Conservation (phyloP, 768 basidiomycete species). For the Punctularia strigosozonata region DNA sequence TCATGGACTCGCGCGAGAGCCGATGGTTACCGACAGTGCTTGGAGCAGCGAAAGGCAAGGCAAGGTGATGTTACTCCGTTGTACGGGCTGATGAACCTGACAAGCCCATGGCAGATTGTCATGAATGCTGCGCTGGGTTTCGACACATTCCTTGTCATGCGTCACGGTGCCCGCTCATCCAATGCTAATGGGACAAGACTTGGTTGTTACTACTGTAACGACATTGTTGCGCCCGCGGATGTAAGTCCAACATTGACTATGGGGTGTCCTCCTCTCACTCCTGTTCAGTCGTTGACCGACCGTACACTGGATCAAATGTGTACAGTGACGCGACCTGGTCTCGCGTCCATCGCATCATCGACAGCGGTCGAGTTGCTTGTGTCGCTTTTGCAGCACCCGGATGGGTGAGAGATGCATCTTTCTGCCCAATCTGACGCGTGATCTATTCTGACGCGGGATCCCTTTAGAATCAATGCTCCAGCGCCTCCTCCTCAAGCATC, state of each 20-base stretch:
- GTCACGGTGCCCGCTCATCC: slow-evolving; percentile 62
- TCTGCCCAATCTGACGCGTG: not conserved
- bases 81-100: too few species aligned
- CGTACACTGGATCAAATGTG: slow-evolving; percentile 98
- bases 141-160: slow-evolving; percentile 94
- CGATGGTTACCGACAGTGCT: slow-evolving; percentile 93
- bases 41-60: slow-evolving; percentile 78
- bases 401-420: slow-evolving; percentile 41
- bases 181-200: slow-evolving; percentile 29
- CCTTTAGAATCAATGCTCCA: slow-evolving; percentile 51
- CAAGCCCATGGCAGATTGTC: slow-evolving; percentile 49
- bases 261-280: not conserved
- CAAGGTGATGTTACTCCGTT: slow-evolving; percentile 13
- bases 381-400: slow-evolving; percentile 80
- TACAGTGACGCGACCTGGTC: slow-evolving; percentile 90
- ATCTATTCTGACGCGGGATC: not conserved
- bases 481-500: slow-evolving; percentile 43
- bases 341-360: slow-evolving; percentile 86
- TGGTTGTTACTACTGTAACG: slow-evolving; percentile 98
- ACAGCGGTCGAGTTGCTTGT: slow-evolving; percentile 89
- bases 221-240: slow-evolving; percentile 92
- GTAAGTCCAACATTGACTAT: slow-evolving; percentile 29
- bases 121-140: slow-evolving; percentile 93
- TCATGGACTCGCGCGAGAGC: slow-evolving; percentile 98
- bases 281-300: slow-evolving; percentile 56